Evolutionary conservation across 352 stramenopile species (phyloP).

Genomic region (Pythium dissotocum): DNA sequence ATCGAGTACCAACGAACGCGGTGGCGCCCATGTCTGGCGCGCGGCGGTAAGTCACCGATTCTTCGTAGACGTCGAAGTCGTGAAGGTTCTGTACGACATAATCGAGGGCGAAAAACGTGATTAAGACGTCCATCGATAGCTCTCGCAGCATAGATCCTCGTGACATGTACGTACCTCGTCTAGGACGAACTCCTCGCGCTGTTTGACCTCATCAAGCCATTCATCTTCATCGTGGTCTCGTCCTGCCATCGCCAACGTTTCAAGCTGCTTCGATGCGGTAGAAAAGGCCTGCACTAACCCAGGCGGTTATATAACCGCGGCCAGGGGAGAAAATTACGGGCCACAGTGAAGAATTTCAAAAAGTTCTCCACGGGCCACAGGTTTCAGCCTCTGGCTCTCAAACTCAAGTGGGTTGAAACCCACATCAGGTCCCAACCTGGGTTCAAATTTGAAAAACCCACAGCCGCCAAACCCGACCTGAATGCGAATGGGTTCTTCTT

Average conservation of each 20-base stretch:
- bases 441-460: slow-evolving; percentile 6
- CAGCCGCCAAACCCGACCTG: slow-evolving; percentile 15
- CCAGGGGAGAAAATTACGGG: slow-evolving; percentile 20
- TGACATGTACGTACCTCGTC: slow-evolving; percentile 41
- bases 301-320: slow-evolving; percentile 19
- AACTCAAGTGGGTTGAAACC: slow-evolving; percentile 16
- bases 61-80: slow-evolving; percentile 44
- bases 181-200: slow-evolving; percentile 51
- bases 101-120: neutral
- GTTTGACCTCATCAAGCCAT: slow-evolving; percentile 59
- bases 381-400: slow-evolving; percentile 17
- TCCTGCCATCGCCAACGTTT: slow-evolving; percentile 49
- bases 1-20: slow-evolving; percentile 56
- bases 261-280: slow-evolving; percentile 19
- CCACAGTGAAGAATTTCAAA: slow-evolving; percentile 13
- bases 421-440: neutral
- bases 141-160: slow-evolving; percentile 2
- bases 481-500: slow-evolving; percentile 34
- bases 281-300: slow-evolving; percentile 13
- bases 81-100: slow-evolving; percentile 29
- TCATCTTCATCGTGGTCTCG: slow-evolving; percentile 66
- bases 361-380: slow-evolving; percentile 13
- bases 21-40: slow-evolving; percentile 40
- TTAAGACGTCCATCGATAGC: slow-evolving; percentile 23
- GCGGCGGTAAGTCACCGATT: slow-evolving; percentile 69